Conservation (phyloP, 495 filamentous ascomycete species). For the Penicillium ochrochloron region DNA sequence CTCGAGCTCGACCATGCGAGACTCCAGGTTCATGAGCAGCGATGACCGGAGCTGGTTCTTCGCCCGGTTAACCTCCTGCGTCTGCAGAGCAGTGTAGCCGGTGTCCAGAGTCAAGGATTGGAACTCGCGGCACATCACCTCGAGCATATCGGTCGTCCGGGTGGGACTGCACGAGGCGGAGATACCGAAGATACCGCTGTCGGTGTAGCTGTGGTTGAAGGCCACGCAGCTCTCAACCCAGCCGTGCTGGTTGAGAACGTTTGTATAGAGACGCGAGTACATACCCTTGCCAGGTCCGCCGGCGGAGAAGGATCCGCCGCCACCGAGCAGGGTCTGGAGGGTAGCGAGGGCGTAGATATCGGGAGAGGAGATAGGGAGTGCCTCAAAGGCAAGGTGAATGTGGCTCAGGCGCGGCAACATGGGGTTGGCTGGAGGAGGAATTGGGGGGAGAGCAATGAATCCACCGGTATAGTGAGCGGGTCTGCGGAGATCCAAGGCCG, state of each 20-base stretch:
- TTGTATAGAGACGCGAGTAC: slow-evolving; percentile 96
- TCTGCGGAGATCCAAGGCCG: slow-evolving; percentile 58
- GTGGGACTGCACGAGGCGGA: slow-evolving; percentile 80
- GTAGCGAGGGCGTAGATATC: slow-evolving; percentile 97
- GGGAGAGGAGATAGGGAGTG: slow-evolving; percentile 82
- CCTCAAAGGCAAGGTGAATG: slow-evolving; percentile 95
- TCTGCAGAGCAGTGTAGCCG: slow-evolving; percentile 69
- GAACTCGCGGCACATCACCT: slow-evolving; percentile 92
- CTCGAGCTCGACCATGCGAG: slow-evolving; percentile 97
- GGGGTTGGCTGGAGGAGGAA: slow-evolving; percentile 75
- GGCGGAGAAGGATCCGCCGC: slow-evolving; percentile 96
- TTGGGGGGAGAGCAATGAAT: slow-evolving; percentile 79
- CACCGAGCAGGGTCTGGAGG: slow-evolving; percentile 94
- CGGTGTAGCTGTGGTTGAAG: slow-evolving; percentile 97
- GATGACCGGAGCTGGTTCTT: slow-evolving; percentile 96
- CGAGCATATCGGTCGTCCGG: slow-evolving; percentile 77
- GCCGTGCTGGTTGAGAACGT: slow-evolving; percentile 94
- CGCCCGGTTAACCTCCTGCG: slow-evolving; percentile 85
- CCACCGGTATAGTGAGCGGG: slow-evolving; percentile 93
- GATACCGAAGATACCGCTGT: slow-evolving; percentile 94
- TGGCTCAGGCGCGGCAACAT: slow-evolving; percentile 83
- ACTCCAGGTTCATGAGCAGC: slow-evolving; percentile 97
- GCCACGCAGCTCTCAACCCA: slow-evolving; percentile 95
- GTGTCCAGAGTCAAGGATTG: slow-evolving; percentile 73
- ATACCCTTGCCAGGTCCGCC: slow-evolving; percentile 98